phyloP scores from a whole-genome alignment of 352 stramenopile species.

The Phytophthora pistaciae region DNA sequence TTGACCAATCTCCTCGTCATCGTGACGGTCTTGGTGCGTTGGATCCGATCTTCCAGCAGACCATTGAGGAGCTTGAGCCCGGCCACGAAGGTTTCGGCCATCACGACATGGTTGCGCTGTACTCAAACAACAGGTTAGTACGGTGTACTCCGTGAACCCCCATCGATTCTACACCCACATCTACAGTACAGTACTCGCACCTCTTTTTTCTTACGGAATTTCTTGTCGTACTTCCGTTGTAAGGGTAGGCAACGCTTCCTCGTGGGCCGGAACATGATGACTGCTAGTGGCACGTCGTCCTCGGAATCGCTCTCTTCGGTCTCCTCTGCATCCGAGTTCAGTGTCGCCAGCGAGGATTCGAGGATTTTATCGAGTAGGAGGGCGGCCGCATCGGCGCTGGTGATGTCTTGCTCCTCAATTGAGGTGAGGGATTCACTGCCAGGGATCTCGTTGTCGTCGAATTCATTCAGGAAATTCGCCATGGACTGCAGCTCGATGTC shows the following conservation, averaged over 20 bases:
- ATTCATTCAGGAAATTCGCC: neutral
- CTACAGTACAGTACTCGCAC: slow-evolving; percentile 2
- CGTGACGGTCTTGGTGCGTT: slow-evolving; percentile 17
- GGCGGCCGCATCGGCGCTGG: neutral
- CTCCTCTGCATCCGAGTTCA: neutral
- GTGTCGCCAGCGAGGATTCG: neutral
- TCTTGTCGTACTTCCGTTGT: slow-evolving; percentile 6
- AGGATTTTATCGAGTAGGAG: neutral
- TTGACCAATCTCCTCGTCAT: slow-evolving; percentile 16
- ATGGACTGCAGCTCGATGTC: neutral
- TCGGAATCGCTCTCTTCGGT: slow-evolving; percentile 2
- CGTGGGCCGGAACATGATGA: neutral
- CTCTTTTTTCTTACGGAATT: slow-evolving; percentile 7
- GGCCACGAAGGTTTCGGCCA: slow-evolving; percentile 14
- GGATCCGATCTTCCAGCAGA: slow-evolving; percentile 22
- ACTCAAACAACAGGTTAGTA: neutral
- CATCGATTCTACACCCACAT: no score
- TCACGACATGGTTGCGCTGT: neutral
- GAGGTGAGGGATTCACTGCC: neutral
- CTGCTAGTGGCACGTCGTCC: neutral
- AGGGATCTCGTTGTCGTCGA: neutral
- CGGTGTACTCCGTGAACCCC: neutral
- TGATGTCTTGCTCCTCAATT: neutral
- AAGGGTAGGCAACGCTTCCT: neutral
- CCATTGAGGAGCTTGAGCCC: slow-evolving; percentile 30